Percentiles rank a stretch among this genome's conserved stretches.
phyloP scores from a whole-genome alignment of 2,329 filamentous ascomycete species.

The Aspergillus sp. region DNA sequence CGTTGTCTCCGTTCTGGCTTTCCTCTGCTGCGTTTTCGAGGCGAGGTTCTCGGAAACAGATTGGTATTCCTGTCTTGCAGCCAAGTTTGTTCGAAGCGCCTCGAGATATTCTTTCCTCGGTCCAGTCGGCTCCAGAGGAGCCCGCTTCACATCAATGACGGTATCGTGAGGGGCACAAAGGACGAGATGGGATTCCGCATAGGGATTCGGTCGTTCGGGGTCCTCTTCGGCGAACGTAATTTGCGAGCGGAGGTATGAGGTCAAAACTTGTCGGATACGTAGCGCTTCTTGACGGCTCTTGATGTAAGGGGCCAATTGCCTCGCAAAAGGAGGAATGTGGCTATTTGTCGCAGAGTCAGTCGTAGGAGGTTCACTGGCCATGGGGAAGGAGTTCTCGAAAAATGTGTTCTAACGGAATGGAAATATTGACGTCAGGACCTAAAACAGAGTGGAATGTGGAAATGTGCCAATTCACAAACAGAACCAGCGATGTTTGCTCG shows the following conservation, averaged over 20 bases:
- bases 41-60: slow-evolving; percentile 27
- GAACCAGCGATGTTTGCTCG: too few relatives aligned
- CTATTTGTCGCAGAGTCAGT: slow-evolving; percentile 5
- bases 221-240: slow-evolving; percentile 26
- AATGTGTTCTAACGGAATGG: background rate
- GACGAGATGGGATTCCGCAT: slow-evolving; percentile 26
- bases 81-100: slow-evolving; percentile 37
- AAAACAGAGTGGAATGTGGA: background rate
- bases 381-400: slow-evolving; percentile 5
- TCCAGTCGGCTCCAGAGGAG: slow-evolving; percentile 36
- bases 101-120: slow-evolving; percentile 40
- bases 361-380: slow-evolving; percentile 16
- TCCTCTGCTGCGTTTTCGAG: slow-evolving; percentile 21
- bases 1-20: slow-evolving; percentile 10
- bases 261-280: slow-evolving; percentile 34
- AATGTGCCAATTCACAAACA: too few relatives aligned
- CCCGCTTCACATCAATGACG: slow-evolving; percentile 26
- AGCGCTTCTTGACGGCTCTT: slow-evolving; percentile 33
- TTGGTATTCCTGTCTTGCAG: slow-evolving; percentile 34
- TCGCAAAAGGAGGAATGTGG: slow-evolving; percentile 30
- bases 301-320: slow-evolving; percentile 33
- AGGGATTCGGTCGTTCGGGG: slow-evolving; percentile 11
- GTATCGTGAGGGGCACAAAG: slow-evolving; percentile 28
- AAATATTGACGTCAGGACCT: background rate
- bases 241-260: slow-evolving; percentile 31